Evolutionary conservation across 208 protist species (phyloP).

Genomic region (Leishmania major): DNA sequence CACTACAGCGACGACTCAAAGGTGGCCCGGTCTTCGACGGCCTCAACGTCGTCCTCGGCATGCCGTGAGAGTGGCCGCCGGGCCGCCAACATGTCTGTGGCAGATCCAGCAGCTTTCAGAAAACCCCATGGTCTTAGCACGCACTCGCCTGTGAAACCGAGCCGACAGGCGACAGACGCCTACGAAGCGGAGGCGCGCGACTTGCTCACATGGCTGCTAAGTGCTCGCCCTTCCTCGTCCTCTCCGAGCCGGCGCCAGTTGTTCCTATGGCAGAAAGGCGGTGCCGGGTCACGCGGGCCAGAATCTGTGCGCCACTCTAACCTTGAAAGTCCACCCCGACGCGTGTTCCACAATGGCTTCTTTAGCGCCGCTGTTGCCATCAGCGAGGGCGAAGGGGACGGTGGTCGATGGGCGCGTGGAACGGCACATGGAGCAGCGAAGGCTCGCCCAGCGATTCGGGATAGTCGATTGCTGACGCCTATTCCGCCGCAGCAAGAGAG

Average conservation of each 20-base stretch:
- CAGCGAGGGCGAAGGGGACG: background rate
- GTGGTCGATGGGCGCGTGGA: background rate
- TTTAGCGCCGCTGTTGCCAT: background rate
- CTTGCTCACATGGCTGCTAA: slow-evolving; percentile 7
- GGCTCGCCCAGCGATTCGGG: background rate
- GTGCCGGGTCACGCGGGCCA: background rate
- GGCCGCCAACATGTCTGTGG: background rate
- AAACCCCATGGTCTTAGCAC: background rate
- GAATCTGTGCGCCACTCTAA: background rate
- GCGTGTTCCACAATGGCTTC: slow-evolving; percentile 13
- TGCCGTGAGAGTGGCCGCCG: background rate
- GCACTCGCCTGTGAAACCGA: background rate
- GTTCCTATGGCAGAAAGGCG: background rate
- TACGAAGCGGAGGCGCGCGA: slow-evolving; percentile 2
- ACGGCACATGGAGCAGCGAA: no score
- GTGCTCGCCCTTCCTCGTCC: background rate
- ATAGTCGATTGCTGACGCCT: slow-evolving; percentile 5
- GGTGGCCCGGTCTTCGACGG: background rate
- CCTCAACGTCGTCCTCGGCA: background rate
- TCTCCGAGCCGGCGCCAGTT: background rate
- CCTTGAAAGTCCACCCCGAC: background rate
- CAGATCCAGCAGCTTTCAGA: background rate
- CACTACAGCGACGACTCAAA: background rate
- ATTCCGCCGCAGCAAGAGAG: background rate
- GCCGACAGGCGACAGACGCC: background rate